phyloP scores from a whole-genome alignment of 768 basidiomycete species.

The Macrocybe gigantea region DNA sequence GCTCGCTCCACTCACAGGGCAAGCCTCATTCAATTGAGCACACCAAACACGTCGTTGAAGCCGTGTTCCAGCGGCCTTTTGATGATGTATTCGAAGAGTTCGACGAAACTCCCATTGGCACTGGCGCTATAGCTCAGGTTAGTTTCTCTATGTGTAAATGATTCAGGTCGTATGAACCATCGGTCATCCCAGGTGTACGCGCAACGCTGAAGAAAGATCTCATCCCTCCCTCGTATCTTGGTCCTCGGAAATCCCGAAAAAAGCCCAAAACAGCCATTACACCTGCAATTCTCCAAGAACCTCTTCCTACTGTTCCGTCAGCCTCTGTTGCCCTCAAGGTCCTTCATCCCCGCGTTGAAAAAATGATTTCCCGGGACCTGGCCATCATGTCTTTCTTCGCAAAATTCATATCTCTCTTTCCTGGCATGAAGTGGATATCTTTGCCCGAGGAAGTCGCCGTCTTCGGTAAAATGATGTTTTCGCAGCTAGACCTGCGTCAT shows the following conservation, averaged over 20 bases:
- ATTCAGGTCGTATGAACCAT: neutral
- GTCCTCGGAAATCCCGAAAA: constrained; percentile 58
- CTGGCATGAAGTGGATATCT: constrained; percentile 95
- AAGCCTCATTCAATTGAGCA: constrained; percentile 75
- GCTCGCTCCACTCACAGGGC: constrained; percentile 83
- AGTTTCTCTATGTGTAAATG: constrained; percentile 6
- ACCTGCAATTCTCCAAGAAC: constrained; percentile 55
- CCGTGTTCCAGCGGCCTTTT: constrained; percentile 79
- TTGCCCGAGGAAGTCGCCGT: constrained; percentile 92
- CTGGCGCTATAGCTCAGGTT: constrained; percentile 95
- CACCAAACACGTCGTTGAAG: constrained; percentile 77
- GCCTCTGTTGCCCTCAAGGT: constrained; percentile 94
- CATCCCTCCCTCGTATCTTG: constrained; percentile 79
- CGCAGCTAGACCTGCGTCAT: constrained; percentile 84
- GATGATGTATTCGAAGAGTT: constrained; percentile 90
- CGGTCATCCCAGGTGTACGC: constrained; percentile 64
- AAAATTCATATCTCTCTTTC: constrained; percentile 64
- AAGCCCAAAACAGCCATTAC: constrained; percentile 39
- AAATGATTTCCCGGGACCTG: constrained; percentile 84
- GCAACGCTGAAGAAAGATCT: constrained; percentile 81
- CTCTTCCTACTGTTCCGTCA: constrained; percentile 70
- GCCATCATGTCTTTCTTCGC: constrained; percentile 96
- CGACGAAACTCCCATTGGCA: constrained; percentile 84
- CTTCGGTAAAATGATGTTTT: constrained; percentile 95
- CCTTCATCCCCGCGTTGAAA: constrained; percentile 80